Evolutionary conservation across 192 early-diverging fungal genomes (phyloP).

Genomic region (Podila horticola): DNA sequence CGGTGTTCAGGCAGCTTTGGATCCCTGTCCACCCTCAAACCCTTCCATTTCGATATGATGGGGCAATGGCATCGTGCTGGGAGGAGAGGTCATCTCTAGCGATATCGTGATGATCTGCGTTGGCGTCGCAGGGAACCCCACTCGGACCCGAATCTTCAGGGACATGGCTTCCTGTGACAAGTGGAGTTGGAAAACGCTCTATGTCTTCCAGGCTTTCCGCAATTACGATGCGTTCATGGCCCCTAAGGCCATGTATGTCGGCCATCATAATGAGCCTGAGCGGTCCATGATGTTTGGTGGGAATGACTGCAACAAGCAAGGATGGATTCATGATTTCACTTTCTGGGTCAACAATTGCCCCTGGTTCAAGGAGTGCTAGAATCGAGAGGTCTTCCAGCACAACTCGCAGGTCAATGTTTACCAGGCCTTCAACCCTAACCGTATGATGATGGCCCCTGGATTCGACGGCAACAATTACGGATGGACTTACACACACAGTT

Average conservation of each 20-base stretch:
- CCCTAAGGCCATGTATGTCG: background rate
- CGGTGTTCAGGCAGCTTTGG: too few species aligned
- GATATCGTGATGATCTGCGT: slow-evolving; percentile 11
- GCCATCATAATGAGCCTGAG: background rate
- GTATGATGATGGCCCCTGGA: slow-evolving; percentile 14
- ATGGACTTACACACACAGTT: slow-evolving; percentile 9
- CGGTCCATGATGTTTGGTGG: slow-evolving; percentile 3
- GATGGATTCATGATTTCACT: slow-evolving; percentile 11
- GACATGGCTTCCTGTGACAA: slow-evolving; percentile 12
- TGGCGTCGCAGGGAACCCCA: slow-evolving; percentile 10
- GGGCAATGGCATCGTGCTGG: too few species aligned
- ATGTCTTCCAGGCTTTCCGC: slow-evolving; percentile 10
- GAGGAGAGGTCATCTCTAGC: too few species aligned
- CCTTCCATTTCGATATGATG: too few species aligned
- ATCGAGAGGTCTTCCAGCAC: background rate
- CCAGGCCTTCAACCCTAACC: slow-evolving; percentile 8
- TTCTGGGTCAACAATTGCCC: slow-evolving; percentile 14
- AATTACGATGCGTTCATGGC: slow-evolving; percentile 14
- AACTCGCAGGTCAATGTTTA: slow-evolving; percentile 15
- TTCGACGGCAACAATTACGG: slow-evolving; percentile 8
- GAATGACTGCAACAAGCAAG: background rate
- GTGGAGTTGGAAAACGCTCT: slow-evolving; percentile 9
- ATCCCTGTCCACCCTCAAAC: too few species aligned
- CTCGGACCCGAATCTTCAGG: slow-evolving; percentile 3
- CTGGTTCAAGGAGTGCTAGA: background rate